Evolutionary conservation across 192 early-diverging fungal species (phyloP).

Genomic region (Mortierella claussenii): DNA sequence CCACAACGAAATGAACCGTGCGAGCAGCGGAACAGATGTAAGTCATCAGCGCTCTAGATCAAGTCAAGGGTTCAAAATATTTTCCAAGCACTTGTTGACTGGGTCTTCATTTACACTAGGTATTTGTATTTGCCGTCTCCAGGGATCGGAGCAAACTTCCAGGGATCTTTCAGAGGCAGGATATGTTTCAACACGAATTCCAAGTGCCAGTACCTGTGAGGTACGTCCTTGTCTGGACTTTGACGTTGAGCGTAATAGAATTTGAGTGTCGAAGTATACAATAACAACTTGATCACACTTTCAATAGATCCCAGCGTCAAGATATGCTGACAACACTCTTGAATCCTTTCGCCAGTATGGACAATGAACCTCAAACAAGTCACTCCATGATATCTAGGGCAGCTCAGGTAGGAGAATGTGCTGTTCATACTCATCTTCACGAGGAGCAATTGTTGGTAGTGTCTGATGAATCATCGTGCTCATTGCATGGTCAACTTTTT

Average conservation of each 20-base stretch:
- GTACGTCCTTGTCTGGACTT: conserved; percentile 16
- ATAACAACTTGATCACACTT: background rate
- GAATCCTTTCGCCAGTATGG: no score
- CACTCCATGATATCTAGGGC: conserved; percentile 13
- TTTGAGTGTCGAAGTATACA: background rate
- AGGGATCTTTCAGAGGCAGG: conserved; percentile 34
- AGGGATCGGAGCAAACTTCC: conserved; percentile 52
- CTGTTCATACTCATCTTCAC: no score
- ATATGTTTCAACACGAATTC: conserved; percentile 54
- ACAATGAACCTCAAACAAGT: no score
- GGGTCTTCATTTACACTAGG: conserved; percentile 15
- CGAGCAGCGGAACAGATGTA: conserved; percentile 14
- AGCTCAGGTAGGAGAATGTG: conserved; percentile 14
- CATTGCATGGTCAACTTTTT: background rate
- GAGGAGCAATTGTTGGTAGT: background rate
- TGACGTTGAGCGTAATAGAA: background rate
- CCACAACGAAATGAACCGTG: conserved; percentile 24
- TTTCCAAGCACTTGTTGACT: background rate
- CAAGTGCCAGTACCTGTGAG: conserved; percentile 52
- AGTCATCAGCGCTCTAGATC: no score
- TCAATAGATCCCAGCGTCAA: conserved; percentile 18
- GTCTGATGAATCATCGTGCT: background rate
- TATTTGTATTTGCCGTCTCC: conserved; percentile 56
- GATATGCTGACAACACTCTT: conserved; percentile 10
- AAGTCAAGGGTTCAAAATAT: no score